phyloP scores from a whole-genome alignment of 176 grass and related monocot genomes.

The Paspalum vaginatum region DNA sequence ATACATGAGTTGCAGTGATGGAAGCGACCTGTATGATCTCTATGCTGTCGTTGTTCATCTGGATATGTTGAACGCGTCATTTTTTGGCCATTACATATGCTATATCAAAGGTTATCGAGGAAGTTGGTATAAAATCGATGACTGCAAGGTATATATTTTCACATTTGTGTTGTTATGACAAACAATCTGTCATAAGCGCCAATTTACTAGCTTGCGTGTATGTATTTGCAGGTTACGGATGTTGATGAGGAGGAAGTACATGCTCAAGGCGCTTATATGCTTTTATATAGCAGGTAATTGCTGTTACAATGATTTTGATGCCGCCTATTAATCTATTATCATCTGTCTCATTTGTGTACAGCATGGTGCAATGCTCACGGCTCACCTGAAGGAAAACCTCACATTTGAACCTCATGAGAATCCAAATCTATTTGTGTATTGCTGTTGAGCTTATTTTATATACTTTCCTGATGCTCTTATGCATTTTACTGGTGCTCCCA shows the following conservation, averaged over 20 bases:
- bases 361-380: too few relatives aligned
- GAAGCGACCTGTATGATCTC: constrained; percentile 82
- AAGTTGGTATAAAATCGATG: constrained; percentile 82
- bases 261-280: constrained; percentile 99
- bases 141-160: constrained; percentile 81
- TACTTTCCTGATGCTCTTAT: constrained; percentile 21
- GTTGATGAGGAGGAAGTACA: constrained; percentile 89
- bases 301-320: constrained; percentile 31
- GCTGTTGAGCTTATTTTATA: constrained; percentile 32
- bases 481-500: constrained; percentile 10
- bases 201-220: constrained; percentile 31
- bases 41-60: constrained; percentile 98
- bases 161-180: constrained; percentile 21
- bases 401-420: constrained; percentile 18
- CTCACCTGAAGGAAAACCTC: constrained; percentile 2
- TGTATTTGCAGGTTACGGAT: constrained; percentile 62
- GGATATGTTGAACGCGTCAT: constrained; percentile 98
- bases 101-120: constrained; percentile 74
- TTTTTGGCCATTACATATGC: constrained; percentile 99
- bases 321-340: neutral
- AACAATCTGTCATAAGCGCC: constrained; percentile 15
- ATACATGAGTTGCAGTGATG: constrained; percentile 77
- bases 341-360: neutral
- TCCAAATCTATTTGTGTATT: constrained; percentile 24
- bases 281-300: constrained; percentile 84